Evolutionary conservation across 1,284 basidiomycete species (phyloP), one percentile per base, ranked within the genome.

Genomic region (Salmacisia buchloeana): DNA sequence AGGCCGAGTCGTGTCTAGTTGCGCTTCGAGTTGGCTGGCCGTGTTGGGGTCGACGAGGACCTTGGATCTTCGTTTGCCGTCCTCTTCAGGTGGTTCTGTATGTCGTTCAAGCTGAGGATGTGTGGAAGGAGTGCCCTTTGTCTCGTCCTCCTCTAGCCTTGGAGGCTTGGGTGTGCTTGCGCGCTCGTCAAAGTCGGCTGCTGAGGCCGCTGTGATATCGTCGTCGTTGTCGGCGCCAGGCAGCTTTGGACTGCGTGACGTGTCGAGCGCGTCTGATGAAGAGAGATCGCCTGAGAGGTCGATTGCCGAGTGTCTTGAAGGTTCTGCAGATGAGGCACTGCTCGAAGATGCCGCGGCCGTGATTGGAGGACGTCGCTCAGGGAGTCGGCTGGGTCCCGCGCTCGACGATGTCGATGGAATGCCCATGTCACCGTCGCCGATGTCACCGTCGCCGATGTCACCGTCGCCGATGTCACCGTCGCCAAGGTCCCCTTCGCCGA

Each of bases 11-110:
- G 25, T 52, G n/a, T n/a, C n/a, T 13, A 33, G 31, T 52, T 52
- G 46, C 13, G 46, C 15, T n/a, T 49, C 58, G 7, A 74, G 57
- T 54, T 73, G 76, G 25, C 75, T 69, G 5, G 73, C 72, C 1
- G 77, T 74, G 62, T 79, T 79, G 15, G 77, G 76, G 49, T 79
- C 77, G 1, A 67, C 64, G 1, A 73, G 43, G 36, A 68, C 57
- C 15, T 34, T 13, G 7, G 56, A n/a, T 43, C 33, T 39, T 36
- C 27, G 33, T 13, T 21, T 27, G n/a, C 58, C 41, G 41, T 12
- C 33, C 2, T 39, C 62, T 3, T 41, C 49, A 21, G 31, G 33
- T 6, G 59, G 29, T 35, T 49, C 12, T 3, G 39, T 43, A 6
- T 43, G 18, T n/a, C n/a, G 36, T 2, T 33, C 36, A 7, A 23